Percentiles rank a stretch among this genome's conserved stretches.
Conservation (phyloP, 192 early-diverging fungal genomes). For the Coemansia javaensis region DNA sequence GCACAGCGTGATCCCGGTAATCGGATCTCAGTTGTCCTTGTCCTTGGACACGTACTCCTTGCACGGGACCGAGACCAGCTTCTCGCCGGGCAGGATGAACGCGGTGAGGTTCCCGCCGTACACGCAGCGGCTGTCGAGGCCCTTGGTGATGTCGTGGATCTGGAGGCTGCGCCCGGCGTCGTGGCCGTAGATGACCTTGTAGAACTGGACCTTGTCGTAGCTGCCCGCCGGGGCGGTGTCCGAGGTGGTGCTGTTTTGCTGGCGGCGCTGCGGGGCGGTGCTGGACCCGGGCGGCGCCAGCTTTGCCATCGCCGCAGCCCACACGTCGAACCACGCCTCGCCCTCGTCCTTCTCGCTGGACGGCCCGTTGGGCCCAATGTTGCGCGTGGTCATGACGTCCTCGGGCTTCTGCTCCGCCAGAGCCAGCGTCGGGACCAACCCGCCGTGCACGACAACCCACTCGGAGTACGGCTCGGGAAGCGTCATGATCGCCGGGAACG, state of each 20-base stretch:
- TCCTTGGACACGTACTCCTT: constrained; percentile 3
- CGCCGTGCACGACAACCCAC: constrained; percentile 65
- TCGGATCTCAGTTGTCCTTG: background rate
- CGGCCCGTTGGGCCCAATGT: constrained; percentile 16
- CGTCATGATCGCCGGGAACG: constrained; percentile 55
- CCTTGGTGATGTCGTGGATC: constrained; percentile 53
- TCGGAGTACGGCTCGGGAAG: constrained; percentile 39
- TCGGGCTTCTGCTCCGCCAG: constrained; percentile 54
- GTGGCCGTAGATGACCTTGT: constrained; percentile 63
- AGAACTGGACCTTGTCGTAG: constrained; percentile 26
- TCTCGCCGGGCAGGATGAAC: constrained; percentile 43
- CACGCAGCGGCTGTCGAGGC: constrained; percentile 68
- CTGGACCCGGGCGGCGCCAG: too few relatives aligned
- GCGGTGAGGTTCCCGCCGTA: constrained; percentile 63
- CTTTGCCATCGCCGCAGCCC: constrained; percentile 48
- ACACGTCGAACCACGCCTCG: constrained; percentile 34
- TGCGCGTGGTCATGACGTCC: constrained; percentile 58
- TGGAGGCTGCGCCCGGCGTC: constrained; percentile 59
- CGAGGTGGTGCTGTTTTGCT: background rate
- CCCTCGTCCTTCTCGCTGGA: constrained; percentile 11
- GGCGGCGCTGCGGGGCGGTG: too few relatives aligned
- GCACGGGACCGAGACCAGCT: constrained; percentile 20
- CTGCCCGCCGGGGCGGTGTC: background rate
- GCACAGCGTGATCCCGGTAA: too few relatives aligned
- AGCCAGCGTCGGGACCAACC: constrained; percentile 52